These are phyloP conservation scores for Arthroderma sp. DNA, from an alignment of 2,329 filamentous ascomycete species.

Conservation along the genomic window DNA sequence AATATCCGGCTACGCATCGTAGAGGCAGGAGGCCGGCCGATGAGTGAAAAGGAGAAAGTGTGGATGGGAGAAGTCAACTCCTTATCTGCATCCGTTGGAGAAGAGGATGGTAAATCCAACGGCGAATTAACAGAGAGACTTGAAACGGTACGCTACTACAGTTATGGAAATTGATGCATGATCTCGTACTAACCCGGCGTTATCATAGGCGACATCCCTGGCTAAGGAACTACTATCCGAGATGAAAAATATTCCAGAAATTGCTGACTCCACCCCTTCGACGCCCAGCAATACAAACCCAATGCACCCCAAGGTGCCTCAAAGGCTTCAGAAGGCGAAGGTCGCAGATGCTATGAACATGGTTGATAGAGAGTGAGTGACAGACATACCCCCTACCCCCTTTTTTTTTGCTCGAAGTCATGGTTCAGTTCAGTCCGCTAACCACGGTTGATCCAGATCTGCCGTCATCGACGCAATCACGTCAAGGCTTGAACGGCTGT, in stretches of 20 bases:
- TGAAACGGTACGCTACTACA: conserved; percentile 24
- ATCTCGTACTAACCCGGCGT: background rate
- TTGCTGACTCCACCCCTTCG: conserved; percentile 23
- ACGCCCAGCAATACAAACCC: conserved; percentile 4
- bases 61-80: conserved; percentile 36
- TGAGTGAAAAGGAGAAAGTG: conserved; percentile 36
- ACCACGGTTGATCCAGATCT: conserved; percentile 21
- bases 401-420: background rate
- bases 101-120: conserved; percentile 16
- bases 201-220: conserved; percentile 28
- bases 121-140: conserved; percentile 22
- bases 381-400: background rate
- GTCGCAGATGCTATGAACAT: conserved; percentile 39
- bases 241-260: conserved; percentile 21
- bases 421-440: background rate
- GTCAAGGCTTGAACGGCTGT: conserved; percentile 30
- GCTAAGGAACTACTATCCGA: conserved; percentile 28
- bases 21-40: conserved; percentile 32
- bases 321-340: conserved; percentile 35
- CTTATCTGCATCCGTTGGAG: conserved; percentile 28
- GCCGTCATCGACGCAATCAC: conserved; percentile 35
- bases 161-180: background rate
- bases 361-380: conserved; percentile 38
- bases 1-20: conserved; percentile 33
- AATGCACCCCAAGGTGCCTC: conserved; percentile 27